phyloP scores from a whole-genome alignment of 495 filamentous ascomycete species.

The Hypoxylon trugodes region DNA sequence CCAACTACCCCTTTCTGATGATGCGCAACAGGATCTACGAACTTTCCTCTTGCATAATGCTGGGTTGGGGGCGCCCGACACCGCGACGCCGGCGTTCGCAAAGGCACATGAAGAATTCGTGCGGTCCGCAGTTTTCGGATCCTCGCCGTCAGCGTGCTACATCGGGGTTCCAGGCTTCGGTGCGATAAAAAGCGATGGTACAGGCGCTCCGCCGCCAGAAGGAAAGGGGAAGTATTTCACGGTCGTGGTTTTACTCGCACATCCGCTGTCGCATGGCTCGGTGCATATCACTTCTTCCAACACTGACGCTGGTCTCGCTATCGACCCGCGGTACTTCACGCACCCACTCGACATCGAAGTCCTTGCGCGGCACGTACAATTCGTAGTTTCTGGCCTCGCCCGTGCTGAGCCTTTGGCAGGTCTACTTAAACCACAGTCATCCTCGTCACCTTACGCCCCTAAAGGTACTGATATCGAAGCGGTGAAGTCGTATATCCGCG shows the following conservation, averaged over 20 bases:
- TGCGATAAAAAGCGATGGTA: no score
- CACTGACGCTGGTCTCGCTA: slow-evolving; percentile 41
- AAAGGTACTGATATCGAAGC: slow-evolving; percentile 29
- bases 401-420: slow-evolving; percentile 46
- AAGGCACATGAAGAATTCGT: slow-evolving; percentile 74
- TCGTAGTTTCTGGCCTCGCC: slow-evolving; percentile 43
- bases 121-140: no score
- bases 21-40: no score
- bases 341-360: slow-evolving; percentile 58
- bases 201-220: background rate
- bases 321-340: slow-evolving; percentile 61
- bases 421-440: slow-evolving; percentile 22
- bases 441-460: no score
- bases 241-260: slow-evolving; percentile 40
- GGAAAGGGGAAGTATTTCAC: slow-evolving; percentile 36
- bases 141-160: no score
- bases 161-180: slow-evolving; percentile 63
- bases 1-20: slow-evolving; percentile 64
- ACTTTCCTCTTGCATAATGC: no score
- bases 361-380: slow-evolving; percentile 49
- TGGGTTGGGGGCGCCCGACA: no score
- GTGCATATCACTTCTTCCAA: slow-evolving; percentile 58
- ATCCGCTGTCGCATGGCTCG: slow-evolving; percentile 61
- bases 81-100: no score
- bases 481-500: slow-evolving; percentile 34